A percentile compares a stretch with the other conserved stretches of the same genome.
Evolutionary conservation across 1,284 basidiomycete species (phyloP).

Genomic region (Cryptococcus depauperatus): DNA sequence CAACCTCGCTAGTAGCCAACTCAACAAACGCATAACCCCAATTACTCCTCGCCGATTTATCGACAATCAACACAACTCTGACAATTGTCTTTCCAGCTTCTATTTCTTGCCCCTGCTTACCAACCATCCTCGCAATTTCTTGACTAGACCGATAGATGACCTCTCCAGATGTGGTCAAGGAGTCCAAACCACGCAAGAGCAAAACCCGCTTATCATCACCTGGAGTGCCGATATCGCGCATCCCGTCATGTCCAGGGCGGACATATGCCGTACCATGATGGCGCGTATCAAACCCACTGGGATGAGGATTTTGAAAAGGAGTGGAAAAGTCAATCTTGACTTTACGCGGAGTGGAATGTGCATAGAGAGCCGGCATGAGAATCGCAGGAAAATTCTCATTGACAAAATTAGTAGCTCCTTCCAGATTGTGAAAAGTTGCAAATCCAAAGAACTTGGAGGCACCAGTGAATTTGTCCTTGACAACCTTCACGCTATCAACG

Average conservation of each 20-base stretch:
- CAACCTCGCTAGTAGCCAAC: constrained; percentile 70
- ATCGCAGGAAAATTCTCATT: constrained; percentile 73
- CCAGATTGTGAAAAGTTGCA: constrained; percentile 73
- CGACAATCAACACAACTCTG: constrained; percentile 75
- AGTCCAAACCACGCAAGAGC: constrained; percentile 77
- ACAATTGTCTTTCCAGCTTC: constrained; percentile 72
- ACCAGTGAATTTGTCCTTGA: constrained; percentile 86
- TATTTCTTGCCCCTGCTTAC: constrained; percentile 63
- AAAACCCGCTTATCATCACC: constrained; percentile 51
- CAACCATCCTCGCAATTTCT: constrained; percentile 54
- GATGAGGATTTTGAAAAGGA: constrained; percentile 11
- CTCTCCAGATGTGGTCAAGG: constrained; percentile 59
- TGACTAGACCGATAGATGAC: constrained; percentile 50
- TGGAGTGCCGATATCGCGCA: constrained; percentile 66
- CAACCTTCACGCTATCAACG: constrained; percentile 63
- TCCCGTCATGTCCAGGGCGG: constrained; percentile 73
- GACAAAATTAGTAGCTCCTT: constrained; percentile 78
- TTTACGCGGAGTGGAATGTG: constrained; percentile 50
- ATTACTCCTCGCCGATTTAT: constrained; percentile 69
- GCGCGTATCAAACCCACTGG: background rate
- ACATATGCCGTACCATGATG: background rate
- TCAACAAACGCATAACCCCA: constrained; percentile 91
- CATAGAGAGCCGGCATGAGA: constrained; percentile 59
- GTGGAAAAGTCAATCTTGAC: constrained; percentile 82
- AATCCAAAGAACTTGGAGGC: constrained; percentile 87